Conservation (phyloP, 1,139 yeast species). For the Magnusiomyces sp. region DNA sequence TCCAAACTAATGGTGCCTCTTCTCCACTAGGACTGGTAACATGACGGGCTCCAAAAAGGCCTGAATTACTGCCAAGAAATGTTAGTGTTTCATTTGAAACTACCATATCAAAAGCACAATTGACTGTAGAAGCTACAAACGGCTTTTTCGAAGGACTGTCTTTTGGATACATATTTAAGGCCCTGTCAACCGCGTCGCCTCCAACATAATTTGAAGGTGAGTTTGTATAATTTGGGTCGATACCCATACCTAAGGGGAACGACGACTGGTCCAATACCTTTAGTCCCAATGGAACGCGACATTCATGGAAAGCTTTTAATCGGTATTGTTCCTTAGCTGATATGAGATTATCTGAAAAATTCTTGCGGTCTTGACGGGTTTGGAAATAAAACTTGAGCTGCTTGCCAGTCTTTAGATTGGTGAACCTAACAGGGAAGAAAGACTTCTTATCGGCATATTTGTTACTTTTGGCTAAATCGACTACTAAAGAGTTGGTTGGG, state of each 20-base stretch:
- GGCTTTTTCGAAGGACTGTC: neutral
- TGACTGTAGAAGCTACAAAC: neutral
- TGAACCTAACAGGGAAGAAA: slow-evolving; percentile 11
- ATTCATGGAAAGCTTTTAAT: neutral
- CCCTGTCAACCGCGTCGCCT: slow-evolving; percentile 3
- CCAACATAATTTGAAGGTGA: no score
- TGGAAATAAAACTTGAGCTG: slow-evolving; percentile 8
- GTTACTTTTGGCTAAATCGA: slow-evolving; percentile 4
- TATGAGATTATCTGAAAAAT: slow-evolving; percentile 10
- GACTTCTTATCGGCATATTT: slow-evolving; percentile 8
- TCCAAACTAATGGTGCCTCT: slow-evolving; percentile 9
- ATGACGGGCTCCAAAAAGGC: slow-evolving; percentile 9
- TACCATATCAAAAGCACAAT: slow-evolving; percentile 9
- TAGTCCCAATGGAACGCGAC: slow-evolving; percentile 1
- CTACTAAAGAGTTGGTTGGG: slow-evolving; percentile 1
- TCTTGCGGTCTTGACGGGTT: slow-evolving; percentile 10
- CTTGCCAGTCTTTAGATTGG: slow-evolving; percentile 11
- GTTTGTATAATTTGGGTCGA: no score
- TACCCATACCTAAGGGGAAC: neutral
- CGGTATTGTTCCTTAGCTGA: slow-evolving; percentile 8
- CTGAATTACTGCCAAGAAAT: slow-evolving; percentile 8
- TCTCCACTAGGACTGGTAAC: slow-evolving; percentile 1
- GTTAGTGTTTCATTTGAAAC: slow-evolving; percentile 5
- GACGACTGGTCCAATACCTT: slow-evolving; percentile 7
- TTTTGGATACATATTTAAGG: neutral